Percentiles rank a stretch among this genome's conserved stretches.
Conservation (phyloP, 2,329 filamentous ascomycete genomes). For the Aspergillus clavatus region DNA sequence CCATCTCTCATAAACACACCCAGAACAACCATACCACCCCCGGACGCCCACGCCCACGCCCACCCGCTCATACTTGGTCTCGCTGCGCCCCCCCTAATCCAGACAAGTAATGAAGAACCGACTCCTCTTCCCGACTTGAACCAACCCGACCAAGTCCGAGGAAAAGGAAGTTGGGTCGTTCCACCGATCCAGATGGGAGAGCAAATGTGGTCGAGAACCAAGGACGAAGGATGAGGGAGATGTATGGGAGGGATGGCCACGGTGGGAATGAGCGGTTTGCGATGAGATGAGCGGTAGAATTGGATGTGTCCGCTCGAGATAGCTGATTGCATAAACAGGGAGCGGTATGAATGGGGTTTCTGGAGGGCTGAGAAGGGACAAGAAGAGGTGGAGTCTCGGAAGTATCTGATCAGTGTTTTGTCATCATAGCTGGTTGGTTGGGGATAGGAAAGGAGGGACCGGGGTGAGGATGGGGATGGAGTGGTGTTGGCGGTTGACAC, state of each 20-base stretch:
- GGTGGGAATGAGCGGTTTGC: not conserved
- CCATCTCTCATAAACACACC: not conserved
- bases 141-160: not conserved
- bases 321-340: not conserved
- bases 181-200: not conserved
- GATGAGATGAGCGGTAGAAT: conserved; percentile 3
- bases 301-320: not conserved
- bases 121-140: not conserved
- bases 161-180: not conserved
- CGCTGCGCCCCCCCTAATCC: not conserved
- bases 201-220: not conserved
- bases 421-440: conserved; percentile 35
- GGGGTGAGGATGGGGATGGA: not conserved
- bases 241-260: not conserved
- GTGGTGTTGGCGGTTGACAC: not conserved
- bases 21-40: not conserved
- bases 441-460: too few species aligned
- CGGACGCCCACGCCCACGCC: not conserved
- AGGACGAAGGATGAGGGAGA: not conserved
- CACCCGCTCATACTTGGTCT: not conserved
- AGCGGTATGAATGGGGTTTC: too few species aligned
- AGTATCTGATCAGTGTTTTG: conserved; percentile 40
- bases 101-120: not conserved
- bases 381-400: conserved; percentile 27
- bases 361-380: conserved; percentile 7